Conservation (phyloP, 345 rosid species). For the Brassica incana region DNA sequence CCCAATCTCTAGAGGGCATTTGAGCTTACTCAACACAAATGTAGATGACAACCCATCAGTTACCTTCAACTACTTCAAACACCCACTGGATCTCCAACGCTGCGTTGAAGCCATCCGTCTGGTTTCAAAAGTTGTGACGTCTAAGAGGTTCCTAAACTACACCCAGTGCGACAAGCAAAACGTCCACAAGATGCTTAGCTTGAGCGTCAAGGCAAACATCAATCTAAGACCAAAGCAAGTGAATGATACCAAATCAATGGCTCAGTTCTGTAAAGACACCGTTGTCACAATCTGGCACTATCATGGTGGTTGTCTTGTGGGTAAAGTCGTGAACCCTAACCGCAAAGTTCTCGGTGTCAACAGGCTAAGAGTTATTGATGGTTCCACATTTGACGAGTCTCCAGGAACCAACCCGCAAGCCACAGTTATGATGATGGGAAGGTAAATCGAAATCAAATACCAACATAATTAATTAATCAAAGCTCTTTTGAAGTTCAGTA, state of each 20-base stretch:
- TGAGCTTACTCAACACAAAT: constrained; percentile 63
- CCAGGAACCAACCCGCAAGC: constrained; percentile 99
- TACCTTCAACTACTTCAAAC: constrained; percentile 87
- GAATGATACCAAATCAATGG: constrained; percentile 80
- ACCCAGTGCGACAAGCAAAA: constrained; percentile 53
- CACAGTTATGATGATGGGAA: constrained; percentile 98
- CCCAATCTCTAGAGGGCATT: constrained; percentile 72
- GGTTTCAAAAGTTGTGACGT: constrained; percentile 60
- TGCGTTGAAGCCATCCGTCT: constrained; percentile 75
- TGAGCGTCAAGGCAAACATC: constrained; percentile 70
- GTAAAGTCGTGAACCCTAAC: constrained; percentile 65
- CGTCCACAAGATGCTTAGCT: constrained; percentile 63
- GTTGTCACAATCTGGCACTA: constrained; percentile 98
- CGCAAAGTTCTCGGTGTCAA: constrained; percentile 63
- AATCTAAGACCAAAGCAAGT: constrained; percentile 72
- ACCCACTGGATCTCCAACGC: constrained; percentile 66
- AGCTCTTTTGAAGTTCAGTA: background rate
- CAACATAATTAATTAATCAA: constrained; percentile 2
- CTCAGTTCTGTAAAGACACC: constrained; percentile 94
- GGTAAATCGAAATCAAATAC: constrained; percentile 48
- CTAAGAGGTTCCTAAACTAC: constrained; percentile 62
- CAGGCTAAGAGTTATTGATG: constrained; percentile 80
- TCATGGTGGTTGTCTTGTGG: constrained; percentile 92
- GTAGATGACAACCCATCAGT: constrained; percentile 80
- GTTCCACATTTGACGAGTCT: constrained; percentile 70